Evolutionary conservation across 78 protist species (phyloP), one percentile per base, ranked within the genome.

Genomic region (Speleostelium caveatum): DNA sequence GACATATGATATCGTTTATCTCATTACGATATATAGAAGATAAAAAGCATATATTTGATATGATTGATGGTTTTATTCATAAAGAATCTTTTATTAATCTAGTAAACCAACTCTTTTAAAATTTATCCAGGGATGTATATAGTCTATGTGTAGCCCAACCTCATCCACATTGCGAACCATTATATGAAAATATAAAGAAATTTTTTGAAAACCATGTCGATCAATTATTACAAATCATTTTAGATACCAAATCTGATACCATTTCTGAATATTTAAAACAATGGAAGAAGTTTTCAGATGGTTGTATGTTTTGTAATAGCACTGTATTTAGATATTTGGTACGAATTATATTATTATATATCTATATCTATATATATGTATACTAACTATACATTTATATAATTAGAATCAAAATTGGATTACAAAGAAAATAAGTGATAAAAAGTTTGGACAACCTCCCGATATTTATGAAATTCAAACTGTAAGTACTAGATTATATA

Each of bases 251-350:
- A 30, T 61, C 87, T 42, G 90, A 75, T 58, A 58, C 80, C 35
- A 67, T 93, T 21, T 51, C 89, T 2, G 92, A 60, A 39, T 93
- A 93, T 65, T 36, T 72, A 26, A 76, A 77, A 45, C 86, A 76
- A 53, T 93, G 95, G 95, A 73, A 73, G 36, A 33, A 39, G 22
- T 86, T 69, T 33, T 67, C 65, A n/a, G 5, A 36, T 22, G 92
- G 87, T 39, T 30, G 74, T 36, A 42, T 68, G 21, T 26, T 35
- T 22, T 76, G 80, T 41, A 73, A 93, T 65, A 71, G 24, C 26
- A 63, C 55, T 36, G 61, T 86, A 26, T 93, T 86, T 61, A 69
- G 93, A 73, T 93, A 93, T 58, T 36, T 93, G n/a, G 95, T 92
- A 63, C 14, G 85, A 24, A 17, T 65, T 62, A 62, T 8, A 32